Percentiles rank a stretch among this genome's conserved stretches.
Evolutionary conservation across 306 rosid species (phyloP).

Genomic region (Acacia crassicarpa): DNA sequence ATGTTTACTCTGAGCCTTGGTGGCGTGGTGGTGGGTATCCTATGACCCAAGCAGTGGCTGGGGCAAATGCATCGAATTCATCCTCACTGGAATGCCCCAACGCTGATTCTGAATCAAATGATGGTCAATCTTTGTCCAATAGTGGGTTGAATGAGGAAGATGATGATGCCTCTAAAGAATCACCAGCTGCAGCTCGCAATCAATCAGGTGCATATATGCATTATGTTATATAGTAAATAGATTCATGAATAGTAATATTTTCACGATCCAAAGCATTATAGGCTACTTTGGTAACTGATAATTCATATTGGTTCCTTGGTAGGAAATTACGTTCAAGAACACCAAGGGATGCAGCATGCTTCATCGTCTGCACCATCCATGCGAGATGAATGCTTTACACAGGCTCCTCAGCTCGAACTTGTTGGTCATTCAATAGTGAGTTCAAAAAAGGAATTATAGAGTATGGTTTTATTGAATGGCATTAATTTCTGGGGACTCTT

Average conservation of each 20-base stretch:
- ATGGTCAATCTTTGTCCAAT: conserved; percentile 74
- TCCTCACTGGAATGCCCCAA: conserved; percentile 73
- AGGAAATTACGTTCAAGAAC: conserved; percentile 63
- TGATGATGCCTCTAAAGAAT: conserved; percentile 62
- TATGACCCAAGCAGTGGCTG: conserved; percentile 46
- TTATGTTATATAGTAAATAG: conserved; percentile 20
- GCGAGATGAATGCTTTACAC: conserved; percentile 54
- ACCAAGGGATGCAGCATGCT: conserved; percentile 55
- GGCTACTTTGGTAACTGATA: conserved; percentile 9
- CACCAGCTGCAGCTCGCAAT: conserved; percentile 52
- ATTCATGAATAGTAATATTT: not conserved
- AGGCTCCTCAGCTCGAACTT: conserved; percentile 84
- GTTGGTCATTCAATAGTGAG: conserved; percentile 95
- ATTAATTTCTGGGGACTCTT: conserved; percentile 12
- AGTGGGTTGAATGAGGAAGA: conserved; percentile 72
- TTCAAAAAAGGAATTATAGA: conserved; percentile 7
- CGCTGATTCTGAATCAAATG: conserved; percentile 82
- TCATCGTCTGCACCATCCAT: conserved; percentile 51
- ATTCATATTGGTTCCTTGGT: conserved; percentile 19
- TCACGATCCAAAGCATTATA: not conserved
- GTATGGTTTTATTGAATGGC: conserved; percentile 10
- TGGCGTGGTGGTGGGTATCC: conserved; percentile 73
- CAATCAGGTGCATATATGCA: conserved; percentile 67
- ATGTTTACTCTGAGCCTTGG: conserved; percentile 83
- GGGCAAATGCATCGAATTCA: conserved; percentile 61